Conservation (phyloP, 345 rosid species). For the Lumnitzera littorea region DNA sequence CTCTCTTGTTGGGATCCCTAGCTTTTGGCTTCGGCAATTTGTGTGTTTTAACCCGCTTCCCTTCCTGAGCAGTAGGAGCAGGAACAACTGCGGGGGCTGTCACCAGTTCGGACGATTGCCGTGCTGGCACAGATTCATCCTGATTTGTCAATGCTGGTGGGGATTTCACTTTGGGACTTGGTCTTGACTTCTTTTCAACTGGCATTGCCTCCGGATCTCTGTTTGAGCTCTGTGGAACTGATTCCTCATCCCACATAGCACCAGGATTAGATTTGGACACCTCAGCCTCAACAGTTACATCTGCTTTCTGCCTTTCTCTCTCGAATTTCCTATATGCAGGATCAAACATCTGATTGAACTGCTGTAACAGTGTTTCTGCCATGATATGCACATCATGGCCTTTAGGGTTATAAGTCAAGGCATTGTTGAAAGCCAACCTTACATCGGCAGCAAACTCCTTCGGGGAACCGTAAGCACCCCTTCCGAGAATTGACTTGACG, state of each 20-base stretch:
- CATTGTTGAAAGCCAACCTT: constrained; percentile 48
- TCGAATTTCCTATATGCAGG: constrained; percentile 16
- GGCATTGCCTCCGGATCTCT: constrained; percentile 7
- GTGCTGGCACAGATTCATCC: not conserved
- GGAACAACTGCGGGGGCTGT: not conserved
- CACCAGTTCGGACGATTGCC: not conserved
- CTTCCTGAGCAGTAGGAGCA: not conserved
- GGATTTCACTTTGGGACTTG: constrained; percentile 7
- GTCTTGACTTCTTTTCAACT: constrained; percentile 2
- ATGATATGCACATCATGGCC: constrained; percentile 31
- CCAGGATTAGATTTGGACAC: not conserved
- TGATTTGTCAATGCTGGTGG: constrained; percentile 8
- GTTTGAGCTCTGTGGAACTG: constrained; percentile 9
- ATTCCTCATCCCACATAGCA: constrained; percentile 9
- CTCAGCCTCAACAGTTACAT: not conserved
- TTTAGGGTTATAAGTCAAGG: constrained; percentile 40
- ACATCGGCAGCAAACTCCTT: constrained; percentile 40
- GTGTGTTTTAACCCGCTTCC: constrained; percentile 8
- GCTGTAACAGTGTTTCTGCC: constrained; percentile 27
- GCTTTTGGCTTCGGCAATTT: constrained; percentile 33
- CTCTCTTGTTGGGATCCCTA: constrained; percentile 30
- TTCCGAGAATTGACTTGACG: constrained; percentile 24
- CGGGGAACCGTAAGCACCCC: constrained; percentile 21
- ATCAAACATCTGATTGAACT: constrained; percentile 25
- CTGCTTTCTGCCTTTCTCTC: constrained; percentile 12